Percentiles rank a stretch among this genome's conserved stretches.
Conservation (phyloP, 2,329 filamentous ascomycete genomes). For the Cercospora citrullina region DNA sequence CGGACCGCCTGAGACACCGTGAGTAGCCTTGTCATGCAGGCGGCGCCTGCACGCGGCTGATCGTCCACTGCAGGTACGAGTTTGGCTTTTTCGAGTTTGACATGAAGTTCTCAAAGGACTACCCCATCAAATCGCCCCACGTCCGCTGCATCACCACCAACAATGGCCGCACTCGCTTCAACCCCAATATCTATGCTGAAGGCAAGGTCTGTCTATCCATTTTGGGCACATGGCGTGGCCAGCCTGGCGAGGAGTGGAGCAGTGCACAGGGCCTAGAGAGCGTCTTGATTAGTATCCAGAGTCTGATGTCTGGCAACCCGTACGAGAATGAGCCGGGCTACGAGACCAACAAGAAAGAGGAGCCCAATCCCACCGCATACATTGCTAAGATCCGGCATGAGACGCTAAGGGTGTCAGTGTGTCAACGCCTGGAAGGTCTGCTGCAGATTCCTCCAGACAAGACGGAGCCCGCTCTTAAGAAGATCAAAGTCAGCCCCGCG, state of each 20-base stretch:
- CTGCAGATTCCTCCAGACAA: constrained; percentile 59
- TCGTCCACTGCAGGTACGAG: constrained; percentile 61
- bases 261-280: constrained; percentile 94
- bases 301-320: constrained; percentile 75
- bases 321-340: constrained; percentile 92
- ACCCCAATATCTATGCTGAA: constrained; percentile 90
- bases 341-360: constrained; percentile 52
- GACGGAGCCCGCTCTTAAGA: constrained; percentile 23
- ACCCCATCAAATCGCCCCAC: constrained; percentile 66
- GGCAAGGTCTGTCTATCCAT: constrained; percentile 86
- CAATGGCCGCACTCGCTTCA: constrained; percentile 83
- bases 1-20: constrained; percentile 77
- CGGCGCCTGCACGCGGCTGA: background rate
- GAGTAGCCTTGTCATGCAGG: constrained; percentile 39
- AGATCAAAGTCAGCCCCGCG: constrained; percentile 21
- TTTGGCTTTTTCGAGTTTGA: constrained; percentile 93
- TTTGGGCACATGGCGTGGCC: constrained; percentile 83
- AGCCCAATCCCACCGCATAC: constrained; percentile 33
- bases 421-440: constrained; percentile 79
- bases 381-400: constrained; percentile 79
- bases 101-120: constrained; percentile 60
- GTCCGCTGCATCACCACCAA: constrained; percentile 81
- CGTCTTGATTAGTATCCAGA: constrained; percentile 92
- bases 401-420: constrained; percentile 79
- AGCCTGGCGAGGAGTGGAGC: constrained; percentile 92